Conservation (phyloP, 306 rosid genomes). For the Alnus glutinosa region DNA sequence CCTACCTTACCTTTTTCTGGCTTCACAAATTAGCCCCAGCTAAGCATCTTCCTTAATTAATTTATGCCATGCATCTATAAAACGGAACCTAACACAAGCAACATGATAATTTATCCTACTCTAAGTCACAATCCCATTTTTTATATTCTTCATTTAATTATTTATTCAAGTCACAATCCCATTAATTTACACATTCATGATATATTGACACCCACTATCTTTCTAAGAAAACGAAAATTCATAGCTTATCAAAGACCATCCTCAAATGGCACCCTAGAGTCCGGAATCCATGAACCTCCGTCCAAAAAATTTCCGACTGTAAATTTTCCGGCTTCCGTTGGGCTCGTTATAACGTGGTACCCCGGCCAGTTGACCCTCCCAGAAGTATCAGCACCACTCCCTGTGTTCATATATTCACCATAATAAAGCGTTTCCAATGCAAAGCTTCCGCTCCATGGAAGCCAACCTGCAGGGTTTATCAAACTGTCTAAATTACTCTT, state of each 20-base stretch:
- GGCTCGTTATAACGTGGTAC: slow-evolving; percentile 45
- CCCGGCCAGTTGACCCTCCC: slow-evolving; percentile 78
- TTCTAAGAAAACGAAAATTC: neutral
- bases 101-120: slow-evolving; percentile 18
- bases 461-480: slow-evolving; percentile 64
- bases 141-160: too few relatives aligned
- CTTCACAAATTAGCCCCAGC: slow-evolving; percentile 1
- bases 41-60: neutral
- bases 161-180: slow-evolving; percentile 6
- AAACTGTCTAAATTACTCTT: slow-evolving; percentile 44
- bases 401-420: slow-evolving; percentile 65
- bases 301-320: slow-evolving; percentile 54
- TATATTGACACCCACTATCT: neutral
- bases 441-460: slow-evolving; percentile 64
- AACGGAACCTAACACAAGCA: slow-evolving; percentile 20
- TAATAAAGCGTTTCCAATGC: slow-evolving; percentile 60
- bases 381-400: slow-evolving; percentile 53
- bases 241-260: slow-evolving; percentile 40
- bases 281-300: slow-evolving; percentile 64
- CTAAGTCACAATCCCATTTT: neutral
- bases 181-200: neutral
- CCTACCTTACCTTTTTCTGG: neutral
- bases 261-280: slow-evolving; percentile 60
- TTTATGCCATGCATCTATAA: slow-evolving; percentile 20
- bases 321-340: slow-evolving; percentile 53